These are phyloP conservation scores for Tulasnella sp. DNA, from an alignment of 768 basidiomycete genomes.

Conservation along the genomic window DNA sequence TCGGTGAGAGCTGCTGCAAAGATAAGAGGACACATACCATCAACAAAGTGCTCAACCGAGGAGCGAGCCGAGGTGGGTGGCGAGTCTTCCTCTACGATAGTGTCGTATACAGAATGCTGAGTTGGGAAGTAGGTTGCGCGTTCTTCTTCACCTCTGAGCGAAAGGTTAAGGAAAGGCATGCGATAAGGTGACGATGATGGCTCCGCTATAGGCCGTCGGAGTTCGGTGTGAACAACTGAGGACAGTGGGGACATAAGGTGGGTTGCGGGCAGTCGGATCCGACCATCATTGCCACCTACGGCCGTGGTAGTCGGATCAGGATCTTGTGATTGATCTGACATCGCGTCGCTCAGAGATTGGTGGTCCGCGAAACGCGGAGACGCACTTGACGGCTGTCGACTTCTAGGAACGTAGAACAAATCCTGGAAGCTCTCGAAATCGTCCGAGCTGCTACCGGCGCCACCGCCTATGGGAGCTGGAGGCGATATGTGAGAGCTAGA, in stretches of 20 bases:
- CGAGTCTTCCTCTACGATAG: constrained; percentile 10
- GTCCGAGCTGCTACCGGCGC: constrained; percentile 13
- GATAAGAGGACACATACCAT: not conserved
- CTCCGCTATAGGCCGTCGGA: not conserved
- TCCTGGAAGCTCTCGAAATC: constrained; percentile 17
- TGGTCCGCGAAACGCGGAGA: constrained; percentile 3
- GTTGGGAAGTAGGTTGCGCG: not conserved
- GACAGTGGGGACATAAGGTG: constrained; percentile 10
- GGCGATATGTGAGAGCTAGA: not conserved
- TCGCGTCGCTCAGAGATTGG: not conserved
- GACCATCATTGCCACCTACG: not conserved
- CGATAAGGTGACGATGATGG: not conserved
- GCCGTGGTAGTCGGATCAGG: not conserved
- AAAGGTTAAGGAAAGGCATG: not conserved
- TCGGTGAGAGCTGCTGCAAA: not conserved
- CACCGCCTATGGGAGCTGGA: not conserved
- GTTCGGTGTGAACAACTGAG: not conserved
- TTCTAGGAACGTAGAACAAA: constrained; percentile 15
- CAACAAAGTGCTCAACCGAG: constrained; percentile 1
- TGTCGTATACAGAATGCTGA: constrained; percentile 5
- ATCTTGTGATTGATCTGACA: not conserved
- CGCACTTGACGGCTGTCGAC: constrained; percentile 5
- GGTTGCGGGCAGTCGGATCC: not conserved
- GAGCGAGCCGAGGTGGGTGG: not conserved
- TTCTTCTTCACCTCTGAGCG: not conserved